A percentile compares a stretch with the other conserved stretches of the same genome.
These are phyloP conservation scores for Escovopsis weberi DNA, from an alignment of 2,329 filamentous ascomycete genomes.

Conservation along the genomic window DNA sequence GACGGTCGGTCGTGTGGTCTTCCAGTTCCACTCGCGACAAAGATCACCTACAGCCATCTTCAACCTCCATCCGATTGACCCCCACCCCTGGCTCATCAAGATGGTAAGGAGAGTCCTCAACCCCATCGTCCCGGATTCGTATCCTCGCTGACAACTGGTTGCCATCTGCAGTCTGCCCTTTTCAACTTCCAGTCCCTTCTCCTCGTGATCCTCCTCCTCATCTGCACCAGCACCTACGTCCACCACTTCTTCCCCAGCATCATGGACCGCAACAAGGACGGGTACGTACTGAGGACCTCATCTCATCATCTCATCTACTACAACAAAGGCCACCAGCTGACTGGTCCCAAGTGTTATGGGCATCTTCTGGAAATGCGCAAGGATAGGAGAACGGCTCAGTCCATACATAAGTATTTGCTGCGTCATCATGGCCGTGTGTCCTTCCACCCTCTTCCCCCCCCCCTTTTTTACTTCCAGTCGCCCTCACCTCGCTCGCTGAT, in stretches of 20 bases:
- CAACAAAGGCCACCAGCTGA: background rate
- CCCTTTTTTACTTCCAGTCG: background rate
- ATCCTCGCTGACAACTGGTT: no score
- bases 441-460: background rate
- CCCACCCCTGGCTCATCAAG: constrained; percentile 3
- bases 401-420: constrained; percentile 94
- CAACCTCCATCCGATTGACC: background rate
- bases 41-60: no score
- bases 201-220: constrained; percentile 83
- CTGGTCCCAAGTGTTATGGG: constrained; percentile 43
- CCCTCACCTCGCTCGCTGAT: background rate
- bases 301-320: background rate
- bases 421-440: constrained; percentile 74
- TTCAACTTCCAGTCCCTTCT: constrained; percentile 99
- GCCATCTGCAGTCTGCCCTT: constrained; percentile 58
- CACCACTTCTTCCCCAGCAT: constrained; percentile 81
- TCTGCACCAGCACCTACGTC: constrained; percentile 90
- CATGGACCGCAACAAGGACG: constrained; percentile 85
- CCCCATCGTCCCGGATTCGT: no score
- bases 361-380: constrained; percentile 90
- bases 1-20: no score
- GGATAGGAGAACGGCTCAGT: constrained; percentile 83
- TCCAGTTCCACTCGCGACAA: no score
- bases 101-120: constrained; percentile 12
- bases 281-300: constrained; percentile 37